Percentiles rank a stretch among this genome's conserved stretches.
Conservation (phyloP, 306 rosid species). For the Vigna nakashimae region DNA sequence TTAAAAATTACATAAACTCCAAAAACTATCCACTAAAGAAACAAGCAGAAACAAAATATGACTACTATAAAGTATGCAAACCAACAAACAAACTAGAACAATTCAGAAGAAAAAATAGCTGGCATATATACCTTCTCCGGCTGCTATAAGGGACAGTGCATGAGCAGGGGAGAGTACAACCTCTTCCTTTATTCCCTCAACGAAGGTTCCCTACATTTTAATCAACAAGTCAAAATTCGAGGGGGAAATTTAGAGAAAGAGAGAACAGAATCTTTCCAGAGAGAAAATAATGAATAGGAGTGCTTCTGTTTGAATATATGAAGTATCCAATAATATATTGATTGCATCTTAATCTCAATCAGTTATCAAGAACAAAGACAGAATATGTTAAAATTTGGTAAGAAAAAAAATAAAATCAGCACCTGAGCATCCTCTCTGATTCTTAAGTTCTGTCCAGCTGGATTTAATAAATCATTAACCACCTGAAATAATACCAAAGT, state of each 20-base stretch:
- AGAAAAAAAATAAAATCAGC: constrained; percentile 32
- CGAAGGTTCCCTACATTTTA: constrained; percentile 83
- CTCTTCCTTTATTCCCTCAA: constrained; percentile 98
- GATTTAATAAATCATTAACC: constrained; percentile 93
- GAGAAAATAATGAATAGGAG: neutral
- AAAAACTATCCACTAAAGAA: constrained; percentile 25
- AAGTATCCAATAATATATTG: neutral
- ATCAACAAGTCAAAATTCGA: constrained; percentile 36
- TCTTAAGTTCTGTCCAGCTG: constrained; percentile 97
- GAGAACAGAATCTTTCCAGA: neutral
- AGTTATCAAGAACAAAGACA: constrained; percentile 34
- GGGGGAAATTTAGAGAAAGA: neutral
- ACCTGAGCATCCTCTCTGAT: constrained; percentile 99
- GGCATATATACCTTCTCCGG: constrained; percentile 87
- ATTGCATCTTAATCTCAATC: neutral
- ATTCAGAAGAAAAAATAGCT: constrained; percentile 12
- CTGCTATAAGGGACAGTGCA: constrained; percentile 94
- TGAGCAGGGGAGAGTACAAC: constrained; percentile 99
- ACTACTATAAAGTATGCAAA: neutral
- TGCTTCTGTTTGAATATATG: neutral
- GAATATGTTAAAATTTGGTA: constrained; percentile 1
- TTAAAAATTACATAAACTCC: constrained; percentile 31
- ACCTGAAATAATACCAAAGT: constrained; percentile 67
- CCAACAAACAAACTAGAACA: constrained; percentile 39
- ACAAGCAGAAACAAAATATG: constrained; percentile 8